A percentile compares a stretch with the other conserved stretches of the same genome.
Evolutionary conservation across 306 rosid species (phyloP).

Genomic region (Inga oerstediana): DNA sequence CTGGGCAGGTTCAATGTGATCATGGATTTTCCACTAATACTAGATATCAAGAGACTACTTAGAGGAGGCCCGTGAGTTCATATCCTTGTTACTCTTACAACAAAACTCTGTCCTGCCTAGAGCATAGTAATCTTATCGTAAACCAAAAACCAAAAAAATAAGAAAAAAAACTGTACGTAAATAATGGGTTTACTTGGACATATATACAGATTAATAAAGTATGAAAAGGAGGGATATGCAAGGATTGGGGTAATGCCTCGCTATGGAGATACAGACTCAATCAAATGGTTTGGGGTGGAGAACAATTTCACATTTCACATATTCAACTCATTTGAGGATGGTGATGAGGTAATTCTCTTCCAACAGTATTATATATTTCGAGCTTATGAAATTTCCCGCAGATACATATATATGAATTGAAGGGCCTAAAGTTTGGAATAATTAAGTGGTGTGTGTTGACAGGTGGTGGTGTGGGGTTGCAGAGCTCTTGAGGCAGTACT

Average conservation of each 20-base stretch:
- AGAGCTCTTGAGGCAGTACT: conserved; percentile 59
- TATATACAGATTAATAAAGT: conserved; percentile 52
- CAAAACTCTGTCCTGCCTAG: no score
- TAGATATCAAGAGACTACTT: conserved; percentile 58
- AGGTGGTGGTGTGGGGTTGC: conserved; percentile 83
- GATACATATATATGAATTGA: no score
- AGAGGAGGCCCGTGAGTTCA: conserved; percentile 70
- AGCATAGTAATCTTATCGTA: background rate
- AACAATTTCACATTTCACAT: conserved; percentile 71
- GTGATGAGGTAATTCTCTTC: conserved; percentile 48
- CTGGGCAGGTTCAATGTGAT: conserved; percentile 61
- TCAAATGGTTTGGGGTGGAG: conserved; percentile 70
- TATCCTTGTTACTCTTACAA: background rate
- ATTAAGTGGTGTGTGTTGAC: background rate
- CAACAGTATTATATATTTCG: background rate
- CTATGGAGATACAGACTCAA: conserved; percentile 59
- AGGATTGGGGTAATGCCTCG: conserved; percentile 83
- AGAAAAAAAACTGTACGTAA: background rate
- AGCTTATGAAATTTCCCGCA: background rate
- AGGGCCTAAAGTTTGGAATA: no score
- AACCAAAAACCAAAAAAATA: no score
- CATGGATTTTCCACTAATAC: conserved; percentile 67
- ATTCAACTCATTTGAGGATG: conserved; percentile 68
- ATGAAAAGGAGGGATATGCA: conserved; percentile 53
- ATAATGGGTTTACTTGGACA: background rate